Evolutionary conservation across 2,329 filamentous ascomycete genomes (phyloP).

Genomic region (Trichoderma citrinoviride): DNA sequence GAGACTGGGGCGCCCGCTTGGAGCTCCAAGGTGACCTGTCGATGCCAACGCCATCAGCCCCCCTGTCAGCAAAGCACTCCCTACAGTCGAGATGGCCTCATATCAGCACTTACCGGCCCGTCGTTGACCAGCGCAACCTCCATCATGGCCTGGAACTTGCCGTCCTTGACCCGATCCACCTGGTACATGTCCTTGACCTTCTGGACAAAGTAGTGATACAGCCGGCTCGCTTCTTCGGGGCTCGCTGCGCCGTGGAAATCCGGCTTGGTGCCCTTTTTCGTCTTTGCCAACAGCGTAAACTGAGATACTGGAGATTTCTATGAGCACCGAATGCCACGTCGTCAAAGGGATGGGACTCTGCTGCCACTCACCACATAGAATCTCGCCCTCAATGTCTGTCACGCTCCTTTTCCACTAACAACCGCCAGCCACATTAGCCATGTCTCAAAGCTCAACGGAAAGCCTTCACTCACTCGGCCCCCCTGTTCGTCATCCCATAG

Average conservation of each 20-base stretch:
- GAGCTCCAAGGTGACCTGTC: slow-evolving; percentile 30
- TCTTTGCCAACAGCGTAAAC: slow-evolving; percentile 87
- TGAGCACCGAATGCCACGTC: neutral
- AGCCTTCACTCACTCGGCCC: slow-evolving; percentile 51
- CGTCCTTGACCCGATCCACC: slow-evolving; percentile 79
- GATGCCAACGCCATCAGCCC: neutral
- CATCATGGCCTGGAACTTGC: slow-evolving; percentile 99
- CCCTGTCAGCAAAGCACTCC: neutral
- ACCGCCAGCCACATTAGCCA: neutral
- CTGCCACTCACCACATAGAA: slow-evolving; percentile 87
- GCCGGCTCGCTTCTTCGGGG: slow-evolving; percentile 70
- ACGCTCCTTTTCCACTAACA: slow-evolving; percentile 85
- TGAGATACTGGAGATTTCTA: slow-evolving; percentile 72
- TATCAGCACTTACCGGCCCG: slow-evolving; percentile 52
- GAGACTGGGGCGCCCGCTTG: slow-evolving; percentile 27
- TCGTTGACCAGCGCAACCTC: slow-evolving; percentile 92
- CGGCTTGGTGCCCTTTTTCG: slow-evolving; percentile 95
- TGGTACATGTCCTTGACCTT: slow-evolving; percentile 72
- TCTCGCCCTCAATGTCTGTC: slow-evolving; percentile 81
- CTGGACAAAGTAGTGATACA: slow-evolving; percentile 81
- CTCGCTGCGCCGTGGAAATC: slow-evolving; percentile 88
- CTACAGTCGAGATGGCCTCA: too few species aligned
- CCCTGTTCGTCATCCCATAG: slow-evolving; percentile 84
- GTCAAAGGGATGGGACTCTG: too few species aligned
- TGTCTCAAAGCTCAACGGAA: neutral